Evolutionary conservation across 177 flowering plant genomes (phyloP).

Genomic region (Vitis hybrid): DNA sequence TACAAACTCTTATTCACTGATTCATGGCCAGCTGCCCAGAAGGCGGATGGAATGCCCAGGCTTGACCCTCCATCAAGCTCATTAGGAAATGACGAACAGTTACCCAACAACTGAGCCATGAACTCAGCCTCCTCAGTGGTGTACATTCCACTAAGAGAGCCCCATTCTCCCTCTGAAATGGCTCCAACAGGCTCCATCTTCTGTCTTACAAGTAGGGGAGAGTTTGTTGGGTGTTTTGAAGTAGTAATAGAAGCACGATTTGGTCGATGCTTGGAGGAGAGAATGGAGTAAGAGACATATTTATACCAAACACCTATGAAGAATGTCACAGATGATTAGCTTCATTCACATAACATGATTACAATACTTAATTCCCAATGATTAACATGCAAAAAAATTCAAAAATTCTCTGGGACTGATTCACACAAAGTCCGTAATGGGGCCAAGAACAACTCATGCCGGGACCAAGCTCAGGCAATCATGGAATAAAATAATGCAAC

Average conservation of each 20-base stretch:
- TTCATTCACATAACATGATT: slow-evolving; percentile 5
- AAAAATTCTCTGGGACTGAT: background rate
- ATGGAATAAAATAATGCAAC: slow-evolving; percentile 7
- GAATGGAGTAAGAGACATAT: slow-evolving; percentile 11
- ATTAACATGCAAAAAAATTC: slow-evolving; percentile 1
- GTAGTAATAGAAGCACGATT: slow-evolving; percentile 9
- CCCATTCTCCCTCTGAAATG: slow-evolving; percentile 40
- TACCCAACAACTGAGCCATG: slow-evolving; percentile 51
- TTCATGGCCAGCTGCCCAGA: slow-evolving; percentile 27
- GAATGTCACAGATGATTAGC: slow-evolving; percentile 11
- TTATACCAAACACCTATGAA: slow-evolving; percentile 10
- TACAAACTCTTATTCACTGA: slow-evolving; percentile 20
- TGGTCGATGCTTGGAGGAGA: slow-evolving; percentile 13
- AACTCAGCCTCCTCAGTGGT: slow-evolving; percentile 51
- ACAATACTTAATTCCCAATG: slow-evolving; percentile 5
- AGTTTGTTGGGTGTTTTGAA: background rate
- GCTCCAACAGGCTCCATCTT: slow-evolving; percentile 33
- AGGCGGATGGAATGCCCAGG: slow-evolving; percentile 14
- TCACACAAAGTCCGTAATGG: background rate
- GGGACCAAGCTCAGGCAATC: slow-evolving; percentile 11
- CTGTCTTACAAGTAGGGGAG: background rate
- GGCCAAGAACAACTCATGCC: slow-evolving; percentile 21
- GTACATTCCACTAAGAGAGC: slow-evolving; percentile 41
- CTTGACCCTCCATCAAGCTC: slow-evolving; percentile 19
- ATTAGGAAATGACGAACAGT: slow-evolving; percentile 7